Evolutionary conservation across 176 grass and related monocot species (phyloP).

Genomic region (Canna indica): DNA sequence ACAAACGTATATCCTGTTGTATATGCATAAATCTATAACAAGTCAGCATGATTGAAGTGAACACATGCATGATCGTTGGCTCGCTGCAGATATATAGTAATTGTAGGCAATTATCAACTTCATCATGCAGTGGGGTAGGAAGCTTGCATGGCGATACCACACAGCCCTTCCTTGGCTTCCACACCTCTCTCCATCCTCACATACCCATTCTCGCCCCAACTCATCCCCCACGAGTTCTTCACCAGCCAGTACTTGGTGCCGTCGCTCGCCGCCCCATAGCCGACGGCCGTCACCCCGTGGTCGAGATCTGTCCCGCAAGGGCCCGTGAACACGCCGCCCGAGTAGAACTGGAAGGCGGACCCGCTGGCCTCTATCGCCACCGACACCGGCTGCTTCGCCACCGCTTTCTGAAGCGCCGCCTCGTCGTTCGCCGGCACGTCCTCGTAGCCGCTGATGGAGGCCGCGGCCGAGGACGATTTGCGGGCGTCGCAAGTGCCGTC

Average conservation of each 20-base stretch:
- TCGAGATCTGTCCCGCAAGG: neutral
- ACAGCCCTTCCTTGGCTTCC: neutral
- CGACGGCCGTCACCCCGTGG: neutral
- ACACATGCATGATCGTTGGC: too few relatives aligned
- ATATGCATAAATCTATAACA: too few relatives aligned
- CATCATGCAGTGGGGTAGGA: neutral
- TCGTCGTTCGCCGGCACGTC: neutral
- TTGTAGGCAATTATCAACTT: too few relatives aligned
- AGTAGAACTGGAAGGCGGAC: neutral
- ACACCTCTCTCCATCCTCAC: slow-evolving; percentile 2
- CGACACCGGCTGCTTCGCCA: neutral
- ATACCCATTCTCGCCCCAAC: neutral
- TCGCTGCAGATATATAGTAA: too few relatives aligned
- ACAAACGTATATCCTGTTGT: too few relatives aligned
- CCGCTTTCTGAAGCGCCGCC: neutral
- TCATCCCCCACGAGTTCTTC: neutral
- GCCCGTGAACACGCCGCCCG: slow-evolving; percentile 1
- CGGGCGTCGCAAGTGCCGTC: neutral
- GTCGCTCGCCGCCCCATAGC: neutral
- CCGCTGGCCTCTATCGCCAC: neutral
- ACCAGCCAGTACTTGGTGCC: neutral
- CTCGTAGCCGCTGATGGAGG: neutral
- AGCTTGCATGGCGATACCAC: slow-evolving; percentile 3
- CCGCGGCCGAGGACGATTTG: neutral
- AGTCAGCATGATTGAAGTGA: too few relatives aligned